These are phyloP conservation scores for Cercospora sesami DNA, from an alignment of 2,329 filamentous ascomycete genomes.

Conservation along the genomic window DNA sequence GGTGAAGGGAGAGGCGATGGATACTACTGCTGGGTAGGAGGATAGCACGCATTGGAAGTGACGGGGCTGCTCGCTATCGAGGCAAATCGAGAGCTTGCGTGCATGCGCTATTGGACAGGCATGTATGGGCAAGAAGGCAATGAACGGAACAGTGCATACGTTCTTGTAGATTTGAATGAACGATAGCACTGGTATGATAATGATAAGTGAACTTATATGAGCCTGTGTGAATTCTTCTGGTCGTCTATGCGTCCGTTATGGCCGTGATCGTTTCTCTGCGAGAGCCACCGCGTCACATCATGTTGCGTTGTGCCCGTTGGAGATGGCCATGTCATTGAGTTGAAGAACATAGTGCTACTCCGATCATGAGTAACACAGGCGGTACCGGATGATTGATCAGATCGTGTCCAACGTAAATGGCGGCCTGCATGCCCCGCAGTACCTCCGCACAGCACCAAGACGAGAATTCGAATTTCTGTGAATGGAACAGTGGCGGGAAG, in stretches of 20 bases:
- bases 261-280: neutral
- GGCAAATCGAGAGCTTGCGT: neutral
- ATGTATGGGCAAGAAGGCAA: neutral
- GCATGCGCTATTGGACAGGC: neutral
- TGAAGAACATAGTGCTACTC: too few relatives aligned
- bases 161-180: neutral
- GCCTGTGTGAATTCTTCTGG: neutral
- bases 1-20: slow-evolving; percentile 21
- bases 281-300: too few relatives aligned
- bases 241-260: neutral
- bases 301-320: too few relatives aligned
- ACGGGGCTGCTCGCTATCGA: neutral
- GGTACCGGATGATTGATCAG: too few relatives aligned
- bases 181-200: slow-evolving; percentile 10
- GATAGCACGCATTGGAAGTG: too few relatives aligned
- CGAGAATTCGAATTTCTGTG: too few relatives aligned
- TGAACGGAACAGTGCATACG: slow-evolving; percentile 1
- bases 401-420: too few relatives aligned
- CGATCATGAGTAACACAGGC: too few relatives aligned
- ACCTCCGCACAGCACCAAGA: too few relatives aligned
- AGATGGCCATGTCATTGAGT: too few relatives aligned
- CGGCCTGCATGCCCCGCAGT: too few relatives aligned
- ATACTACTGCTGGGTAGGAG: slow-evolving; percentile 16
- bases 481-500: too few relatives aligned
- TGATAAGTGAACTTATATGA: neutral